These are phyloP conservation scores for Fusarium coicis DNA, from an alignment of 2,329 filamentous ascomycete species.

Conservation along the genomic window DNA sequence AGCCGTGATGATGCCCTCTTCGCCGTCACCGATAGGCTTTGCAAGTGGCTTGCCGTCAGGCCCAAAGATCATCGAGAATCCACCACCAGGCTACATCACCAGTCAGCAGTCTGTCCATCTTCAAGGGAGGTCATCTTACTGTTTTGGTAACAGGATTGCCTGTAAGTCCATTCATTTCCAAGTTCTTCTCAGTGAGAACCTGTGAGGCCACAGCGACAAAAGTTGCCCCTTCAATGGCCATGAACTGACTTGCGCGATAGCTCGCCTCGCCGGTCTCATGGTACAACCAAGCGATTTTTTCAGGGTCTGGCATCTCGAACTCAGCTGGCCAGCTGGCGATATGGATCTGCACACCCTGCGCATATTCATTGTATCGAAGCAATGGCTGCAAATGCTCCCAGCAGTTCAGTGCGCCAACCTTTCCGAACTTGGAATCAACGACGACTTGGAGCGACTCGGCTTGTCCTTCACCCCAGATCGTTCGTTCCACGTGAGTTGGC, in stretches of 20 bases:
- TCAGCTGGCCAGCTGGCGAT: neutral
- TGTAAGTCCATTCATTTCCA: neutral
- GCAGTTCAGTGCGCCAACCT: neutral
- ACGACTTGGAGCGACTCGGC: neutral
- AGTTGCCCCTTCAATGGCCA: neutral
- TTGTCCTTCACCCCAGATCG: neutral
- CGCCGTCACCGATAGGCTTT: neutral
- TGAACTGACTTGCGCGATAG: neutral
- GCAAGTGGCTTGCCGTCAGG: neutral
- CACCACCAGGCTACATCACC: neutral
- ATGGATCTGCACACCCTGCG: neutral
- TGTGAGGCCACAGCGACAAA: neutral
- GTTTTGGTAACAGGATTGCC: neutral
- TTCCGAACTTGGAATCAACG: neutral
- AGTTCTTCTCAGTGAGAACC: neutral
- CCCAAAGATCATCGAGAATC: slow-evolving; percentile 3
- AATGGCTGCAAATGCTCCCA: slow-evolving; percentile 1
- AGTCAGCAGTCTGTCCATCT: neutral
- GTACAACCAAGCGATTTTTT: neutral
- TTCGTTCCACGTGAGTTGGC: neutral
- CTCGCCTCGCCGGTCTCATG: neutral
- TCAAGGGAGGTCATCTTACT: neutral
- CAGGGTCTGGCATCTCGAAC: neutral
- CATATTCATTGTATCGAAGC: neutral
- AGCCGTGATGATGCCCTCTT: neutral